Evolutionary conservation across 208 protist genomes (phyloP).

Genomic region (Histomonas meleagridis): DNA sequence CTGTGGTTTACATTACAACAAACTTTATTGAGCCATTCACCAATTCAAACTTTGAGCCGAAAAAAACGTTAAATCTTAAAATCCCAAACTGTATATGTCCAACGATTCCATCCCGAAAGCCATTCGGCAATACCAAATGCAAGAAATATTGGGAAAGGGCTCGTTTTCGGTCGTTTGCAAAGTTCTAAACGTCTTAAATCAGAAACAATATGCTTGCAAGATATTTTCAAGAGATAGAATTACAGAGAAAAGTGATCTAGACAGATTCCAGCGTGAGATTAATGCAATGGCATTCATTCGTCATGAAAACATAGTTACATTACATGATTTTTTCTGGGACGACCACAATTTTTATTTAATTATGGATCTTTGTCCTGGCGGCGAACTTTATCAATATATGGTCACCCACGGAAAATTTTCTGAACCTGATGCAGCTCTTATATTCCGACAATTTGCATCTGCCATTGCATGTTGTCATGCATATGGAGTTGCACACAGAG

Average conservation of each 20-base stretch:
- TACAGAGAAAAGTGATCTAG: neutral
- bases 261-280: slow-evolving; percentile 7
- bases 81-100: too few relatives aligned
- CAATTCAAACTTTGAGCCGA: too few relatives aligned
- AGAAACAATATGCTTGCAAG: neutral
- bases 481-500: neutral
- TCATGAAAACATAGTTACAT: slow-evolving; percentile 4
- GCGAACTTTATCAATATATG: neutral
- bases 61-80: too few relatives aligned
- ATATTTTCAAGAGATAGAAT: neutral
- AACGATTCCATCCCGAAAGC: neutral
- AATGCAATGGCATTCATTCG: slow-evolving; percentile 28
- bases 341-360: slow-evolving; percentile 8
- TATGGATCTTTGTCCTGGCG: neutral
- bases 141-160: neutral
- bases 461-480: slow-evolving; percentile 11
- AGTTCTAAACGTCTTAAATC: neutral
- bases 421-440: neutral
- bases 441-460: neutral
- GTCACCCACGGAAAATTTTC: neutral
- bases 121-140: neutral
- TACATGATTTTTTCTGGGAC: slow-evolving; percentile 34
- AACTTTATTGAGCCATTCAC: too few relatives aligned
- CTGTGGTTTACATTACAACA: too few relatives aligned
- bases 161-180: neutral